Conservation (phyloP, 2,329 filamentous ascomycete species). For the Chrysoporthe deuterocubensis region DNA sequence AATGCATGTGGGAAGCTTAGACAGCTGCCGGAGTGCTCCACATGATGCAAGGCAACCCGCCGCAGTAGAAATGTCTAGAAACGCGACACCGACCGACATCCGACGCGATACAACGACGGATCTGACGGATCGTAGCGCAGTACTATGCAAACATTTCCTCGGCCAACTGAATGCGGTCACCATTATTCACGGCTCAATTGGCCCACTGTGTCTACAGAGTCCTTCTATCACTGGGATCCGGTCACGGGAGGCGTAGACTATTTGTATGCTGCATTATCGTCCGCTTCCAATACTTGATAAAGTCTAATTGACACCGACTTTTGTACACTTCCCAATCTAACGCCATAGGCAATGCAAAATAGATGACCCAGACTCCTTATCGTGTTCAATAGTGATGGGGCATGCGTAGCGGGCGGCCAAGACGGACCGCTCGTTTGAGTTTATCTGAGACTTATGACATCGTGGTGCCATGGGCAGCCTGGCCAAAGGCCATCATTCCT, state of each 20-base stretch:
- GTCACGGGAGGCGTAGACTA: background rate
- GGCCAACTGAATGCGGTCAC: background rate
- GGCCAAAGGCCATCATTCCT: background rate
- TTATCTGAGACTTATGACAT: background rate
- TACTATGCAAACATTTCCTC: background rate
- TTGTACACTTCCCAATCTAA: constrained; percentile 12
- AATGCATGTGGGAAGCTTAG: background rate
- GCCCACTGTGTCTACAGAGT: background rate
- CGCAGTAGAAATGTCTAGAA: constrained; percentile 12
- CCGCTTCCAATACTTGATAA: background rate
- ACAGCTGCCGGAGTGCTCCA: background rate
- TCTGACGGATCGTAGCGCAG: too few species aligned
- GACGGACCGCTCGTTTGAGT: background rate
- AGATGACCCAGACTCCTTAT: background rate
- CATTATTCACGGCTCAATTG: background rate
- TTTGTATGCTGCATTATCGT: background rate
- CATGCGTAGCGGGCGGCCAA: background rate
- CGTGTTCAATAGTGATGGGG: background rate
- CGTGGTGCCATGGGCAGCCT: background rate
- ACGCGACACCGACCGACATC: constrained; percentile 11
- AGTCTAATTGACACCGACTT: background rate
- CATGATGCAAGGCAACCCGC: background rate
- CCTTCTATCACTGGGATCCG: background rate
- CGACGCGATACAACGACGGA: background rate
- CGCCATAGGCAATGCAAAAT: constrained; percentile 26